Conservation (phyloP, 2,329 filamentous ascomycete species). For the Hirsutella minnesotensis region DNA sequence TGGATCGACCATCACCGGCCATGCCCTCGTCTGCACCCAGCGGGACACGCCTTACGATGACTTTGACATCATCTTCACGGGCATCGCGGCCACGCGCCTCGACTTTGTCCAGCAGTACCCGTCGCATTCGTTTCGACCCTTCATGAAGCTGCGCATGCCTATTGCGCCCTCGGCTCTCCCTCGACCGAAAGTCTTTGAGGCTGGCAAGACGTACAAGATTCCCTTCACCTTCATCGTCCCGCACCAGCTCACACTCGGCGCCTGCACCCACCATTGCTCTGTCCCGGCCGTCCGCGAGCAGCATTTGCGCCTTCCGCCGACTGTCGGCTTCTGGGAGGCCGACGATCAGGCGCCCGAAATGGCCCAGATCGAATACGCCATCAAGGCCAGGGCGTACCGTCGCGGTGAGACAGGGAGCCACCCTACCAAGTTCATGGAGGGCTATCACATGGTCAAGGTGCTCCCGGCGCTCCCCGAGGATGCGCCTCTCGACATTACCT, state of each 20-base stretch:
- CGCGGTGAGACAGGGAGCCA: neutral
- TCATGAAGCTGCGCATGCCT: constrained; percentile 45
- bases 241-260: constrained; percentile 42
- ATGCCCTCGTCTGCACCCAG: constrained; percentile 31
- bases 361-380: constrained; percentile 38
- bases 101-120: constrained; percentile 38
- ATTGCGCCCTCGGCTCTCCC: constrained; percentile 34
- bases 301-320: constrained; percentile 41
- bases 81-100: constrained; percentile 35
- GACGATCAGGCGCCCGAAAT: constrained; percentile 45
- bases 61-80: constrained; percentile 41
- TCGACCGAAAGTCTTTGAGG: constrained; percentile 31
- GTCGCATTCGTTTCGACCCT: constrained; percentile 36
- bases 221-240: constrained; percentile 51
- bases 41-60: constrained; percentile 36
- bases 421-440: constrained; percentile 25
- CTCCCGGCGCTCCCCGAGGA: constrained; percentile 37
- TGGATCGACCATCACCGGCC: constrained; percentile 36
- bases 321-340: constrained; percentile 38
- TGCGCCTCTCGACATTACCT: constrained; percentile 36
- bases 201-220: constrained; percentile 34
- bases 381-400: constrained; percentile 34
- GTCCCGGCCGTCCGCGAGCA: constrained; percentile 34
- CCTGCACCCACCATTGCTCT: constrained; percentile 38
- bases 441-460: constrained; percentile 35